Conservation (phyloP, 331 rosid species). For the Dryas integrifolia region DNA sequence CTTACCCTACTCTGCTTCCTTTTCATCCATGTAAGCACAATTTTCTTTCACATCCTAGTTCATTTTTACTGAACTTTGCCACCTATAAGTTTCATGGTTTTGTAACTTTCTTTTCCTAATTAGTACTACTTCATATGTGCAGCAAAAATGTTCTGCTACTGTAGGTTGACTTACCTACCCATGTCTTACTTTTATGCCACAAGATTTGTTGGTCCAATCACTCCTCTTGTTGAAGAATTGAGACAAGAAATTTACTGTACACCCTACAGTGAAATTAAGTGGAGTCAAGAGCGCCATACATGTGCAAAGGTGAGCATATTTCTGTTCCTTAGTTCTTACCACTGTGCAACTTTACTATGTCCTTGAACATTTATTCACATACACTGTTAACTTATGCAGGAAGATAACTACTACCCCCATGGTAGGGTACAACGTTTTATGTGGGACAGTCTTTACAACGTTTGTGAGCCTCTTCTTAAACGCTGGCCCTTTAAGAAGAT, state of each 20-base stretch:
- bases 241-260: slow-evolving; percentile 32
- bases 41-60: neutral
- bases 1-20: slow-evolving; percentile 31
- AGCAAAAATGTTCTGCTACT: slow-evolving; percentile 36
- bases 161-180: slow-evolving; percentile 30
- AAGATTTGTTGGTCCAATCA: slow-evolving; percentile 29
- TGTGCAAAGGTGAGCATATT: slow-evolving; percentile 22
- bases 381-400: slow-evolving; percentile 11
- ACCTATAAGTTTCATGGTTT: neutral
- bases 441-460: slow-evolving; percentile 25
- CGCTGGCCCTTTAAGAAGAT: slow-evolving; percentile 28
- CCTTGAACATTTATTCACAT: neutral
- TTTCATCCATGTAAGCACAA: slow-evolving; percentile 39
- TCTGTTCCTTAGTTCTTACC: neutral
- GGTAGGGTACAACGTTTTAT: slow-evolving; percentile 13
- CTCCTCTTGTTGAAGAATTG: slow-evolving; percentile 34
- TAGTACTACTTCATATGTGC: neutral
- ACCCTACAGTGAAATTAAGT: slow-evolving; percentile 28
- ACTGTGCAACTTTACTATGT: neutral
- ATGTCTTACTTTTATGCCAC: slow-evolving; percentile 35
- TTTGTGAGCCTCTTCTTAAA: slow-evolving; percentile 24
- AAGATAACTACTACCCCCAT: slow-evolving; percentile 28
- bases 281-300: slow-evolving; percentile 28
- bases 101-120: slow-evolving; percentile 14
- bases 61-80: neutral